Conservation (phyloP, 805 yeast genomes). For the Wickerhamiella kurtzmanii region DNA sequence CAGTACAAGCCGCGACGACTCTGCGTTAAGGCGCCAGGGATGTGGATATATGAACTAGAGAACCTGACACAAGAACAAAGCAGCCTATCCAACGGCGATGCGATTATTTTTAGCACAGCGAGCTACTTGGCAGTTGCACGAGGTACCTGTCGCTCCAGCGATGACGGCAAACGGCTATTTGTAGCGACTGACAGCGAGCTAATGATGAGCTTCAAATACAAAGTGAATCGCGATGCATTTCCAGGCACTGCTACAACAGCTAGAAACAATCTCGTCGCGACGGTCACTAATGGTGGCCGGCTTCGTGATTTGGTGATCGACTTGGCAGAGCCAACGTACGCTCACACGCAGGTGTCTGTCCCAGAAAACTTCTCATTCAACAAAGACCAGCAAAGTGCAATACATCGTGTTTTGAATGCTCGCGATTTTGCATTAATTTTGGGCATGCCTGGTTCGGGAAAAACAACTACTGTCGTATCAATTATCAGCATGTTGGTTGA, state of each 20-base stretch:
- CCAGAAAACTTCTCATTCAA: conserved; percentile 34
- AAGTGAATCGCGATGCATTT: conserved; percentile 41
- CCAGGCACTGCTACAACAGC: background rate
- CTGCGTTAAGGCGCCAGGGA: background rate
- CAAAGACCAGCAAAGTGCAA: conserved; percentile 56
- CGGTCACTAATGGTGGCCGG: conserved; percentile 36
- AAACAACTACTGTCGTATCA: conserved; percentile 77
- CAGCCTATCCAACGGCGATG: background rate
- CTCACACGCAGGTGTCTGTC: background rate
- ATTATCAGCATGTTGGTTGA: conserved; percentile 48
- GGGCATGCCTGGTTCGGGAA: conserved; percentile 99
- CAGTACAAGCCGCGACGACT: background rate
- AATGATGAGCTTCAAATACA: conserved; percentile 25
- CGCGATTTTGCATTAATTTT: conserved; percentile 67
- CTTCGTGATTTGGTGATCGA: conserved; percentile 41
- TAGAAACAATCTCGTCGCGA: conserved; percentile 56
- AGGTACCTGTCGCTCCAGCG: background rate
- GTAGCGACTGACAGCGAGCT: conserved; percentile 4
- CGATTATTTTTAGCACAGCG: conserved; percentile 25
- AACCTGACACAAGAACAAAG: background rate
- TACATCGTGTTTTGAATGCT: conserved; percentile 48
- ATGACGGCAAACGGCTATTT: background rate
- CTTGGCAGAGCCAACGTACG: conserved; percentile 9
- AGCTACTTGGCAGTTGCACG: conserved; percentile 29
- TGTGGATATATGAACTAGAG: background rate